Evolutionary conservation across 306 rosid species (phyloP), one percentile per base, ranked within the genome.

Genomic region (Sophora flavescens): DNA sequence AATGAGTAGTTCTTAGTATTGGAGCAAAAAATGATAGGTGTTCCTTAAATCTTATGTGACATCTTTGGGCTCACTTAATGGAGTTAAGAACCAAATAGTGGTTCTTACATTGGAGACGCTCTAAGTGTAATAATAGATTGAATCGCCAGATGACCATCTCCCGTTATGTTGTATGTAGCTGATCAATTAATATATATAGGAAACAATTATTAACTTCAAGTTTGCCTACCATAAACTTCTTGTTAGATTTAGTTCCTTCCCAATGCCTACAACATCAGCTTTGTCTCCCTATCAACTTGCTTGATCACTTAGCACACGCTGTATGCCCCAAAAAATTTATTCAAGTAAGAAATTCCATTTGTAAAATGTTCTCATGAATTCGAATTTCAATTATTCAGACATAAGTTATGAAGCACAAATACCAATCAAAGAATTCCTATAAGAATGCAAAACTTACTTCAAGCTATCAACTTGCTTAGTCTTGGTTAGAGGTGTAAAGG

Each of bases 241-340:
- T 38, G 30, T 47, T 54, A 44, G 6, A 60, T 26, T 78, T 68
- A 60, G 68, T 17, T n/a, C 69, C 48, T 79, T 53, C 53, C 6
- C 8, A 28, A 53, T 61, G 33, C 42, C 78, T 32, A 42, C 73
- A 16, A 6, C 18, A 63, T 63, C 33, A 32, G 74, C 41, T 54
- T 63, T 79, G 17, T 12, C 78, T 17, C 68, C 47, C 70, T 62
- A 64, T 13, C 51, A 54, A 54, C 44, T 63, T 70, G 59, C 32
- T 71, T 5, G 66, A 63, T 51, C 66, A 28, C 28, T 70, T 7
- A 78, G 65, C 62, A 70, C 48, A 41, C 73, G n/a, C n/a, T 41
- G 51, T 50, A 78, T 5, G 38, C 33, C 71, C 26, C 16, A 16
- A 26, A 36, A 60, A 54, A 63, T 8, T 6, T 5, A 53, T 54